Percentiles rank a stretch among this genome's conserved stretches.
phyloP scores from a whole-genome alignment of 1,284 basidiomycete genomes.

The Sanghuangporus baumii region DNA sequence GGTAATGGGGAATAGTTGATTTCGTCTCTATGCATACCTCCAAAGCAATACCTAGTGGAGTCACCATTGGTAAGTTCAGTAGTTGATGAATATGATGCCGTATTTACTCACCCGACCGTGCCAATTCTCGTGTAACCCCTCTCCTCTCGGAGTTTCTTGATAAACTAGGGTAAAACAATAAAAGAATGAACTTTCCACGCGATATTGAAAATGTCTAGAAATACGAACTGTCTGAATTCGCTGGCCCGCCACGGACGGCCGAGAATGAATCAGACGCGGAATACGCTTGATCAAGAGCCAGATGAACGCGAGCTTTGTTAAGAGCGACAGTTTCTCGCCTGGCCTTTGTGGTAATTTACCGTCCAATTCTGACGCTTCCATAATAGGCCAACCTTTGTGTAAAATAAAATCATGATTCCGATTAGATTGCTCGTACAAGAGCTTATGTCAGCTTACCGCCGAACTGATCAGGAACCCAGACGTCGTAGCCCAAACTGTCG shows the following conservation, averaged over 20 bases:
- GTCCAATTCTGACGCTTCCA: slow-evolving; percentile 32
- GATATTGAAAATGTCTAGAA: neutral
- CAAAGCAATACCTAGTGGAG: slow-evolving; percentile 51
- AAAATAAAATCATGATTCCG: neutral
- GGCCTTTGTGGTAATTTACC: slow-evolving; percentile 35
- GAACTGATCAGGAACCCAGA: slow-evolving; percentile 57
- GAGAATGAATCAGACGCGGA: slow-evolving; percentile 31
- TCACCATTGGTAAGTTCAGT: neutral
- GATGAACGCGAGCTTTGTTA: slow-evolving; percentile 30
- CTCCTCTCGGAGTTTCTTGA: slow-evolving; percentile 40
- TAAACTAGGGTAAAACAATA: slow-evolving; percentile 36
- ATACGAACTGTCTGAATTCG: slow-evolving; percentile 29
- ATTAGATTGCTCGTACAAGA: slow-evolving; percentile 22
- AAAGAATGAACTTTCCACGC: neutral
- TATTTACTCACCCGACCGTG: slow-evolving; percentile 45
- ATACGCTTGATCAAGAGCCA: slow-evolving; percentile 28
- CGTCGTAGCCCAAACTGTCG: slow-evolving; percentile 46
- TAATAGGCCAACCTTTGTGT: slow-evolving; percentile 35
- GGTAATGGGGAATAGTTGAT: slow-evolving; percentile 15
- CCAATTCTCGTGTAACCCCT: slow-evolving; percentile 55
- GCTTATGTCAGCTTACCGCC: slow-evolving; percentile 29
- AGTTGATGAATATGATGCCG: neutral
- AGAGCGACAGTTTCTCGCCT: slow-evolving; percentile 32
- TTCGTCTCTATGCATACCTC: slow-evolving; percentile 32
- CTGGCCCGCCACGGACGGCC: slow-evolving; percentile 36